These are phyloP conservation scores for Vaccinium vitisidaea DNA, from an alignment of 148 eudicot genomes.

Conservation along the genomic window DNA sequence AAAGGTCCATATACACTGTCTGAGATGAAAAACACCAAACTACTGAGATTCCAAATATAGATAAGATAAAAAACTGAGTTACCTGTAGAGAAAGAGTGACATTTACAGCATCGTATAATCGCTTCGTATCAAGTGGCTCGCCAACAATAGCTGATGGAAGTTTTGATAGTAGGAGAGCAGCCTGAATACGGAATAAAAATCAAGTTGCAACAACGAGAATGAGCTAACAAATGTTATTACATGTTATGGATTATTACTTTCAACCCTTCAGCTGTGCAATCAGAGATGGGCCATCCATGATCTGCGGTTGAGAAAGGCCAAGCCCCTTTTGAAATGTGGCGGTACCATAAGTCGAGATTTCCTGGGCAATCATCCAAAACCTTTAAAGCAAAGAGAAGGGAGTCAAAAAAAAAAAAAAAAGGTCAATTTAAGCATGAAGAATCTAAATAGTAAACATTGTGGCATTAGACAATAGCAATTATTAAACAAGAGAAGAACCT, in stretches of 20 bases:
- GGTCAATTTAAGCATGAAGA: neutral
- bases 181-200: conserved; percentile 43
- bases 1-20: neutral
- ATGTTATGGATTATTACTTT: conserved; percentile 53
- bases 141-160: conserved; percentile 74
- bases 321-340: conserved; percentile 98
- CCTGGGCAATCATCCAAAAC: conserved; percentile 85
- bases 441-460: neutral
- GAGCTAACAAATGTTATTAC: neutral
- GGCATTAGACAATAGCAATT: neutral
- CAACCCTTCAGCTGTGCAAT: conserved; percentile 93
- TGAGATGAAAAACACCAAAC: neutral
- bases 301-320: conserved; percentile 99
- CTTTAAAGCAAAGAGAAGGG: conserved; percentile 38
- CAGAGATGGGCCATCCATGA: conserved; percentile 99
- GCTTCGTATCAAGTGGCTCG: conserved; percentile 65
- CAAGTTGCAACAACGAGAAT: conserved; percentile 9
- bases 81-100: conserved; percentile 91
- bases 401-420: conserved; percentile 9
- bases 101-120: conserved; percentile 76
- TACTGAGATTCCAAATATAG: neutral
- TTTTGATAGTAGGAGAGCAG: conserved; percentile 66
- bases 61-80: conserved; percentile 10
- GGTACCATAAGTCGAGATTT: conserved; percentile 74
- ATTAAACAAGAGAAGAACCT: conserved; percentile 43